phyloP scores from a whole-genome alignment of 768 basidiomycete species.

The Termitomyces eurrhizus region DNA sequence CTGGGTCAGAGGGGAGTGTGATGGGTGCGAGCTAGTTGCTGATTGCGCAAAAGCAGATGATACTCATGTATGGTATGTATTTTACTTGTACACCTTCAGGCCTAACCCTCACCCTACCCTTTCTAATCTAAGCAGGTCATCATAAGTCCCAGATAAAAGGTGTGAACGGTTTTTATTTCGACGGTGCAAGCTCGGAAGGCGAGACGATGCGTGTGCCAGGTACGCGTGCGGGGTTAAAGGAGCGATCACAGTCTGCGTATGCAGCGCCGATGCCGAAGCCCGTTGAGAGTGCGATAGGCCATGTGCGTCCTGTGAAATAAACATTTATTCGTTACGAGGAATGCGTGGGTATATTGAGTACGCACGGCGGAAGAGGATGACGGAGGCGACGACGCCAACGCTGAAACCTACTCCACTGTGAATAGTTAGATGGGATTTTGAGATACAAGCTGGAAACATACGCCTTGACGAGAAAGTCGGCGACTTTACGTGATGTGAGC shows the following conservation, averaged over 20 bases:
- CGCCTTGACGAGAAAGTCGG: conserved; percentile 86
- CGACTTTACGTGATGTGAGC: conserved; percentile 38
- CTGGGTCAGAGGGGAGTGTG: neutral
- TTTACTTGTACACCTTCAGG: neutral
- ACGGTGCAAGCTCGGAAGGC: conserved; percentile 21
- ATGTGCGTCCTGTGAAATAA: conserved; percentile 68
- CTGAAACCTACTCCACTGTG: conserved; percentile 83
- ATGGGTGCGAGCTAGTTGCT: neutral
- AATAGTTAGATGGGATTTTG: conserved; percentile 9
- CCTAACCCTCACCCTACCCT: neutral
- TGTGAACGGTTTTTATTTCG: neutral
- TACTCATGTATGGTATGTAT: neutral
- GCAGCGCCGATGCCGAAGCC: conserved; percentile 87
- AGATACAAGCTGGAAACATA: conserved; percentile 32
- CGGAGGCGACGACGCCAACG: conserved; percentile 83
- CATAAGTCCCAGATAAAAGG: neutral
- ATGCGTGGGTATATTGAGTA: conserved; percentile 18
- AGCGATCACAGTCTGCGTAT: conserved; percentile 89
- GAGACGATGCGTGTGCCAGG: conserved; percentile 77
- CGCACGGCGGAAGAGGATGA: conserved; percentile 89
- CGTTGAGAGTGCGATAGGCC: conserved; percentile 84
- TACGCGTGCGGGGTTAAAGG: conserved; percentile 88
- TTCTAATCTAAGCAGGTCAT: neutral
- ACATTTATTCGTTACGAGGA: conserved; percentile 4
- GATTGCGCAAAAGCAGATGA: neutral